Base-by-base conservation (phyloP, 768 basidiomycete species). In the Mycena indigotica region DNA sequence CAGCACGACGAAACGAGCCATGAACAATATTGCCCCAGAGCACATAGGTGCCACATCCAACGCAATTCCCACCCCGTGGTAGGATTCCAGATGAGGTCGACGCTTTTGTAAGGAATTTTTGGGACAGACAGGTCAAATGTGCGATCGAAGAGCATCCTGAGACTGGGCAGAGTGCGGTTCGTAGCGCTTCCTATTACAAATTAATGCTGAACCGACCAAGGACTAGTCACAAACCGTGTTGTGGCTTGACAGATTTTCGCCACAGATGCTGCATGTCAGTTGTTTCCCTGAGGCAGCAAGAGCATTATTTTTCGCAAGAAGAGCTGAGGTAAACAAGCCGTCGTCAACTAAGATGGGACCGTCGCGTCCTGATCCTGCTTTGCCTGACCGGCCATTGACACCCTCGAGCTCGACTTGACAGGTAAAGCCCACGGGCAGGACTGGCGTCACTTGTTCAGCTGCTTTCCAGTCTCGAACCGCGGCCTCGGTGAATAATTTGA, bases 11-110 rank as follows among this genome's bases (percentile, higher is more conserved):
- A 66, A 83, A 86, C 62, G 80, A 83, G 2, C 85, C 87, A 15
- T 82, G 78, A 26, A 89, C 71, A 21, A 90, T 68, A 63, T 90
- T 87, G 4, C 88, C 88, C 88, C 87, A 90, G 0, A 89, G 75
- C 3, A 75, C 77, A 63, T 87, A 89, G 0, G 72, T 67, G 3
- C 66, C 58, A 60, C 88, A 90, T 2, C 73, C 71, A 13, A 62
- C 68, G 64, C 88, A 90, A 23, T 69, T 63, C 5, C 88, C 88
- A 5, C 87, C 87, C 38, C 88, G 78, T 4, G 88, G 87, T 39
- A 89, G 70, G 49, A 88, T 65, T 15, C 65, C 64, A 26, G 46
- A 48, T 5, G 67, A 58, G 21, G 61, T 57, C 25, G 62, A 55
- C 19, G 62, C 25, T 58, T 58, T 50, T 2, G 45, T 49, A 15